A percentile compares a stretch with the other conserved stretches of the same genome.
These are phyloP conservation scores for Cyberlindnera lachancei DNA, from an alignment of 805 yeast genomes.

Conservation along the genomic window DNA sequence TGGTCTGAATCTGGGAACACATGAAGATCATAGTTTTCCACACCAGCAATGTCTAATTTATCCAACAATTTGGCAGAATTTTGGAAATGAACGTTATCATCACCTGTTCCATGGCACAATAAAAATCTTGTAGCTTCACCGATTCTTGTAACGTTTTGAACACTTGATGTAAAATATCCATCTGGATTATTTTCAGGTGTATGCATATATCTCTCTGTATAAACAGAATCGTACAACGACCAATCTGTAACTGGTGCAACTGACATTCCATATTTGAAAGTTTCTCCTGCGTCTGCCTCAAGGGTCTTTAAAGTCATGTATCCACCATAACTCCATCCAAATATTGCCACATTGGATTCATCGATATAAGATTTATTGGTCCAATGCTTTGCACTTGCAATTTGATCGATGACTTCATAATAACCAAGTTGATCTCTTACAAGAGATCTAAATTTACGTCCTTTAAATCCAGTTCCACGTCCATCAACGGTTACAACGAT, in stretches of 20 bases:
- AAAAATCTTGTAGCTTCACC: slow-evolving; percentile 58
- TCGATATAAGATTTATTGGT: slow-evolving; percentile 57
- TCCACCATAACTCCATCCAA: slow-evolving; percentile 99
- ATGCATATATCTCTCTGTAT: slow-evolving; percentile 93
- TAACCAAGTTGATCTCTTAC: slow-evolving; percentile 81
- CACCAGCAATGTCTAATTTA: slow-evolving; percentile 54
- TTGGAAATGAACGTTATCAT: slow-evolving; percentile 95
- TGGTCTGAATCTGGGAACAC: slow-evolving; percentile 82
- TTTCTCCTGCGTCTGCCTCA: slow-evolving; percentile 68
- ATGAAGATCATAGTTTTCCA: slow-evolving; percentile 80
- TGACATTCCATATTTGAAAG: slow-evolving; percentile 83
- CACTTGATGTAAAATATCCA: slow-evolving; percentile 55
- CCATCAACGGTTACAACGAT: slow-evolving; percentile 95
- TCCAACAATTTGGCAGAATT: slow-evolving; percentile 77
- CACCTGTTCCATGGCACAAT: slow-evolving; percentile 94
- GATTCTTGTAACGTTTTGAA: slow-evolving; percentile 50
- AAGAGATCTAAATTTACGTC: slow-evolving; percentile 63
- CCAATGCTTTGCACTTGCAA: slow-evolving; percentile 75
- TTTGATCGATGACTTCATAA: slow-evolving; percentile 81
- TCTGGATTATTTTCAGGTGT: slow-evolving; percentile 59
- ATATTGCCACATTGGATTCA: slow-evolving; percentile 62
- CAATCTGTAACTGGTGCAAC: slow-evolving; percentile 98
- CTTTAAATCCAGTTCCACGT: slow-evolving; percentile 91
- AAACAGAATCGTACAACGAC: slow-evolving; percentile 84
- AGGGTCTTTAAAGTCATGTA: slow-evolving; percentile 84